Evolutionary conservation across 2,329 filamentous ascomycete genomes (phyloP).

Genomic region (Byssochlamys sp.): DNA sequence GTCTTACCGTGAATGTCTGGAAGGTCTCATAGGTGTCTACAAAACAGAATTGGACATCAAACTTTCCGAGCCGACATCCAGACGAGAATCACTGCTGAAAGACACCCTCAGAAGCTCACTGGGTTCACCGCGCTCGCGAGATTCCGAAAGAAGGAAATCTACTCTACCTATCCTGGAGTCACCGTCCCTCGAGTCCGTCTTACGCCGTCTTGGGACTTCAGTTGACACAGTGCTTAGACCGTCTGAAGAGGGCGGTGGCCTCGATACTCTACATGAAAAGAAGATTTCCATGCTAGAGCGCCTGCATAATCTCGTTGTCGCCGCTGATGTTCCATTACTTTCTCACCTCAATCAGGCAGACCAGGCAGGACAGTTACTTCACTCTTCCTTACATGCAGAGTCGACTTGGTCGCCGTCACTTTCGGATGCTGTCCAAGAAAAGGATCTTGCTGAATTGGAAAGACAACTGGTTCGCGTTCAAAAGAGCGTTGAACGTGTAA

Average conservation of each 20-base stretch:
- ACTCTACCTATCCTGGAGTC: slow-evolving; percentile 9
- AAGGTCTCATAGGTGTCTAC: slow-evolving; percentile 22
- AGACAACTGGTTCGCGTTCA: slow-evolving; percentile 20
- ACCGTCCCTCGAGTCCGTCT: slow-evolving; percentile 19
- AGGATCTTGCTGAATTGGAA: slow-evolving; percentile 21
- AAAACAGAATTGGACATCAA: slow-evolving; percentile 19
- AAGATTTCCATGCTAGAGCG: slow-evolving; percentile 19
- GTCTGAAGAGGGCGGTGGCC: slow-evolving; percentile 11
- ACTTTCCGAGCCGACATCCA: slow-evolving; percentile 13
- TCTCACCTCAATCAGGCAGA: slow-evolving; percentile 22
- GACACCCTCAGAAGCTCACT: slow-evolving; percentile 16
- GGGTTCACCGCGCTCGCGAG: slow-evolving; percentile 6
- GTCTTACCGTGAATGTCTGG: slow-evolving; percentile 26
- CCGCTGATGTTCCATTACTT: slow-evolving; percentile 22
- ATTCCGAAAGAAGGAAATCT: slow-evolving; percentile 5
- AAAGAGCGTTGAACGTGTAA: slow-evolving; percentile 23
- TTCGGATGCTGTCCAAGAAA: slow-evolving; percentile 17
- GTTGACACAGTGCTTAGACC: slow-evolving; percentile 18
- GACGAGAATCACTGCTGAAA: slow-evolving; percentile 18
- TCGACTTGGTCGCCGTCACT: slow-evolving; percentile 20
- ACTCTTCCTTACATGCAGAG: slow-evolving; percentile 20
- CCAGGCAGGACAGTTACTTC: slow-evolving; percentile 22
- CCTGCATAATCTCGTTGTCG: slow-evolving; percentile 16
- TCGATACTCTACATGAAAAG: slow-evolving; percentile 19
- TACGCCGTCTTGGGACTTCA: slow-evolving; percentile 26